A percentile compares a stretch with the other conserved stretches of the same genome.
These are phyloP conservation scores for Mrakia blollopis DNA, from an alignment of 768 basidiomycete genomes.

Conservation along the genomic window DNA sequence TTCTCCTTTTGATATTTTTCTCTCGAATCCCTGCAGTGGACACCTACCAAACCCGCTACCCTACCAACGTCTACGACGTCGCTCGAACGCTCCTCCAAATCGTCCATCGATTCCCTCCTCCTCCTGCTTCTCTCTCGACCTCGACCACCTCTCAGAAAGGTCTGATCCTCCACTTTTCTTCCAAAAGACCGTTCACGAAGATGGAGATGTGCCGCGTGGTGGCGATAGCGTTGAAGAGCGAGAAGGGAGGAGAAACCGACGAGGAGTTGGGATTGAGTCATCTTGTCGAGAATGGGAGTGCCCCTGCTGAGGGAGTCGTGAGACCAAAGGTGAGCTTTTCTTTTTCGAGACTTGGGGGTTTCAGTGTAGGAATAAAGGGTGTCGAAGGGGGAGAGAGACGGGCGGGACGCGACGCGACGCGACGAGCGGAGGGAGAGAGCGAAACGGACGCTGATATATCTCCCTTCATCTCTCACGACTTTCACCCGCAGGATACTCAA, in stretches of 20 bases:
- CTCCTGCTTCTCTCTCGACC: constrained; percentile 40
- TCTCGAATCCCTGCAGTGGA: constrained; percentile 54
- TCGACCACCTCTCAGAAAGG: constrained; percentile 53
- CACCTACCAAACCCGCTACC: constrained; percentile 85
- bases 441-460: neutral
- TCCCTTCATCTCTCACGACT: neutral
- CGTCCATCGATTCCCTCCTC: constrained; percentile 18
- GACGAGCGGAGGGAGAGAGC: too few species aligned
- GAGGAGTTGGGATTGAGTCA: constrained; percentile 48
- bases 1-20: neutral
- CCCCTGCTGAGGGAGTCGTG: constrained; percentile 19
- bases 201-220: constrained; percentile 85
- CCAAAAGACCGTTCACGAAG: constrained; percentile 74
- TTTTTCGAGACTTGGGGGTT: too few species aligned
- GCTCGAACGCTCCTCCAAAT: constrained; percentile 60
- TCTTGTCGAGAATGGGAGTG: constrained; percentile 49
- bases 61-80: constrained; percentile 84
- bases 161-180: constrained; percentile 74
- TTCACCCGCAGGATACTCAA: constrained; percentile 24
- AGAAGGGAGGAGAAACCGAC: neutral
- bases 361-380: neutral
- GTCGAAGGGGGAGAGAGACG: neutral
- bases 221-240: constrained; percentile 60
- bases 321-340: constrained; percentile 25
- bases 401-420: neutral